Conservation (phyloP, 2,329 filamentous ascomycete genomes). For the Colletotrichum acutatum region DNA sequence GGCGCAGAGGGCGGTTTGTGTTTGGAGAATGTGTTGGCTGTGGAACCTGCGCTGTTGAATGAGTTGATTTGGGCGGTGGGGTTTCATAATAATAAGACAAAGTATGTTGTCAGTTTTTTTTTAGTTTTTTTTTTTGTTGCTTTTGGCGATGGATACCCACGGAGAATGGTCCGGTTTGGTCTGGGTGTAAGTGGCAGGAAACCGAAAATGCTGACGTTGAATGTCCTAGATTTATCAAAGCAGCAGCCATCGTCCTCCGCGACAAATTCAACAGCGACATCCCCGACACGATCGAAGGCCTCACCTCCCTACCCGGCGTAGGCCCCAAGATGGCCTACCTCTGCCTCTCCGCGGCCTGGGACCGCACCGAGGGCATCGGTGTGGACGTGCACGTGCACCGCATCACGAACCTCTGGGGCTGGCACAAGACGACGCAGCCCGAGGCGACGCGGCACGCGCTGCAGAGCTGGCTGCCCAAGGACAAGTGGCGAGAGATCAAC, state of each 20-base stretch:
- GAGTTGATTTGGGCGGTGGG: conserved; percentile 85
- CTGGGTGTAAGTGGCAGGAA: too few relatives aligned
- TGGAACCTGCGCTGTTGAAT: conserved; percentile 74
- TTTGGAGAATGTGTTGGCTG: conserved; percentile 80
- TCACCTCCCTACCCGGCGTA: conserved; percentile 84
- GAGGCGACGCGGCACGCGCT: conserved; percentile 83
- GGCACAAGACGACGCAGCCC: conserved; percentile 83
- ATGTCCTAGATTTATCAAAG: conserved; percentile 70
- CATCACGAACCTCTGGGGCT: conserved; percentile 94
- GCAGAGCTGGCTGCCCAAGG: conserved; percentile 84
- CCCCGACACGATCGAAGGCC: conserved; percentile 78
- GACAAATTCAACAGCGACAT: conserved; percentile 81
- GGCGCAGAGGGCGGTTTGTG: conserved; percentile 68
- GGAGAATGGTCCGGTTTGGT: not conserved
- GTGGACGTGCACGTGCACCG: conserved; percentile 96
- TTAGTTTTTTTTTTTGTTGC: too few relatives aligned
- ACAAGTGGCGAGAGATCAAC: conserved; percentile 94
- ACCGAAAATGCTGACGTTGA: not conserved
- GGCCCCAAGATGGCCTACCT: conserved; percentile 96
- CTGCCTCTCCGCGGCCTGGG: conserved; percentile 80
- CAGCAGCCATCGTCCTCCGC: conserved; percentile 76
- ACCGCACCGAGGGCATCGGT: conserved; percentile 78
- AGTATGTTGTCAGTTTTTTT: conserved; percentile 52
- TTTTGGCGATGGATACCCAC: not conserved
- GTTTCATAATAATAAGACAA: conserved; percentile 96